Percentiles rank a stretch among this genome's conserved stretches.
Evolutionary conservation across 2,329 filamentous ascomycete species (phyloP).

Genomic region (Exophiala calicioides): DNA sequence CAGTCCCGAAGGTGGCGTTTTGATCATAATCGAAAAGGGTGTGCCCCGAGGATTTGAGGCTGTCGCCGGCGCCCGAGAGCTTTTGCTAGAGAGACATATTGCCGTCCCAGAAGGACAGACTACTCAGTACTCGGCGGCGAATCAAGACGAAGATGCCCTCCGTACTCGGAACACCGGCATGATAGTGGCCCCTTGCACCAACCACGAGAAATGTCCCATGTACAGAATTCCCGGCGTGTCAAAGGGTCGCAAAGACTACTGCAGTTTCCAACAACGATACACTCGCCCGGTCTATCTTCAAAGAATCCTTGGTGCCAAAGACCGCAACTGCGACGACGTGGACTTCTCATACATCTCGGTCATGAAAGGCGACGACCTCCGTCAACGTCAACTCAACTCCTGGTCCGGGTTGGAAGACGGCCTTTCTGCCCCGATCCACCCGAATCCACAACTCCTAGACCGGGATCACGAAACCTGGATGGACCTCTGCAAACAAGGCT

Average conservation of each 20-base stretch:
- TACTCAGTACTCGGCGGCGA: slow-evolving; percentile 34
- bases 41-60: slow-evolving; percentile 90
- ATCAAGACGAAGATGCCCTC: slow-evolving; percentile 33
- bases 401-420: slow-evolving; percentile 25
- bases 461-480: slow-evolving; percentile 19
- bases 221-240: slow-evolving; percentile 71
- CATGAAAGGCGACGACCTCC: slow-evolving; percentile 69
- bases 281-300: slow-evolving; percentile 82
- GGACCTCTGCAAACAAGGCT: slow-evolving; percentile 14
- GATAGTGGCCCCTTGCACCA: slow-evolving; percentile 74
- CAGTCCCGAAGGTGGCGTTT: slow-evolving; percentile 78
- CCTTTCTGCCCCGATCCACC: slow-evolving; percentile 21
- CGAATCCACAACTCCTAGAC: slow-evolving; percentile 6
- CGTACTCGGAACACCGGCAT: slow-evolving; percentile 54
- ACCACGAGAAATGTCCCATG: slow-evolving; percentile 86
- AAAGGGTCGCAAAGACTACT: slow-evolving; percentile 80
- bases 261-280: slow-evolving; percentile 86
- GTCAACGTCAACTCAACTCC: slow-evolving; percentile 37
- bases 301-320: slow-evolving; percentile 64
- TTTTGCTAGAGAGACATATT: slow-evolving; percentile 75
- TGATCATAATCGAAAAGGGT: slow-evolving; percentile 88
- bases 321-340: slow-evolving; percentile 84
- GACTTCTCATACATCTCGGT: slow-evolving; percentile 88
- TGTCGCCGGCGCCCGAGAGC: slow-evolving; percentile 78
- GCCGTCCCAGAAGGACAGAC: slow-evolving; percentile 44